A percentile compares a stretch with the other conserved stretches of the same genome.
Conservation (phyloP, 192 early-diverging fungal genomes). For the Gonapodya prolifera region DNA sequence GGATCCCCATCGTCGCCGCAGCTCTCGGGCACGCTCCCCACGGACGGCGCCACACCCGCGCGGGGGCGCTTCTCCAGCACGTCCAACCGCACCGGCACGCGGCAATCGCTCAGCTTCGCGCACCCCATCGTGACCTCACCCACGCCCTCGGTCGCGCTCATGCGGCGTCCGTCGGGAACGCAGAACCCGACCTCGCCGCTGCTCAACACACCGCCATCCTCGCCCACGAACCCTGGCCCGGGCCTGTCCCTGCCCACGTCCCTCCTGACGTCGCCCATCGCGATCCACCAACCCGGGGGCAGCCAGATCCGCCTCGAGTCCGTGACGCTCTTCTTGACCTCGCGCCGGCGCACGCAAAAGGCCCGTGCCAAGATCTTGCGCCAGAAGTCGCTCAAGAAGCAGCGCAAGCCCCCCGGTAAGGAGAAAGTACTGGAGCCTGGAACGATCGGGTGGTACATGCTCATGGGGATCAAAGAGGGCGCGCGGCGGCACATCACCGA, state of each 20-base stretch:
- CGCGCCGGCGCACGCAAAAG: not conserved
- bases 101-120: not conserved
- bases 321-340: not conserved
- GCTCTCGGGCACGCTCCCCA: not conserved
- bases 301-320: not conserved
- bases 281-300: not conserved
- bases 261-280: not conserved
- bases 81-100: not conserved
- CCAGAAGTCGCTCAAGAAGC: not conserved
- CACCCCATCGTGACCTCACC: not conserved
- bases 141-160: not conserved
- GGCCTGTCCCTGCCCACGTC: not conserved
- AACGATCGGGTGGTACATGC: not conserved
- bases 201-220: not conserved
- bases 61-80: not conserved
- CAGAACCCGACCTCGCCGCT: not conserved
- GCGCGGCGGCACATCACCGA: not conserved
- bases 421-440: not conserved
- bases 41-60: not conserved
- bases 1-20: not conserved
- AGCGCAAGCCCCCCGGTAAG: not conserved
- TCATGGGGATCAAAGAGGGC: not conserved
- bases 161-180: not conserved
- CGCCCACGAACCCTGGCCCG: not conserved
- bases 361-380: not conserved